Evolutionary conservation across 345 rosid genomes (phyloP).

Genomic region (Linum tenue): DNA sequence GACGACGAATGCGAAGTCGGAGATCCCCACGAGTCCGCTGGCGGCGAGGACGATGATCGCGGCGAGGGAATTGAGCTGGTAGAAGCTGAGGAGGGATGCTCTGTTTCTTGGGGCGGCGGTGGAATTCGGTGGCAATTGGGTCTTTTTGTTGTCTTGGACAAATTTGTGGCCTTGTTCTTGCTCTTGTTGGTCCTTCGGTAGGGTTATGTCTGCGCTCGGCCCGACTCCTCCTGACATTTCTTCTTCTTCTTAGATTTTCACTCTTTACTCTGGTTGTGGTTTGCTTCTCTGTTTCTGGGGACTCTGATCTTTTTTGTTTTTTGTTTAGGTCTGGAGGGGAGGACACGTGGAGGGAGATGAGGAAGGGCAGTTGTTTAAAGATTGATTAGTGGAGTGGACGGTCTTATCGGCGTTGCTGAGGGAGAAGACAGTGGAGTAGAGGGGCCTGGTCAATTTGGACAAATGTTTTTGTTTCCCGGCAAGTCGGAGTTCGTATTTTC

Average conservation of each 20-base stretch:
- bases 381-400: no score
- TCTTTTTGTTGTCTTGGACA: conserved; percentile 7
- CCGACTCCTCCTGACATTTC: conserved; percentile 85
- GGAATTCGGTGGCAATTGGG: conserved; percentile 8
- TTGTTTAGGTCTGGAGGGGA: no score
- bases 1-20: conserved; percentile 51
- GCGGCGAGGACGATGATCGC: conserved; percentile 48
- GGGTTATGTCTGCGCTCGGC: conserved; percentile 44
- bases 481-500: no score
- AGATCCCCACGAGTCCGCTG: conserved; percentile 49
- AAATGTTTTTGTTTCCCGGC: no score
- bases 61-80: conserved; percentile 59
- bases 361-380: no score
- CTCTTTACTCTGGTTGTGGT: neutral
- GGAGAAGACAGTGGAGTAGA: no score
- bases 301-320: no score
- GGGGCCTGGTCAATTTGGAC: no score
- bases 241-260: neutral
- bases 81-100: conserved; percentile 36
- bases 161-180: conserved; percentile 18
- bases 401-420: no score
- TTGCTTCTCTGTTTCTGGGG: neutral
- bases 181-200: conserved; percentile 32
- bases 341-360: no score
- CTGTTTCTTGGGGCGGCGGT: neutral